phyloP scores from a whole-genome alignment of 768 basidiomycete species.

The Lactarius sp. region DNA sequence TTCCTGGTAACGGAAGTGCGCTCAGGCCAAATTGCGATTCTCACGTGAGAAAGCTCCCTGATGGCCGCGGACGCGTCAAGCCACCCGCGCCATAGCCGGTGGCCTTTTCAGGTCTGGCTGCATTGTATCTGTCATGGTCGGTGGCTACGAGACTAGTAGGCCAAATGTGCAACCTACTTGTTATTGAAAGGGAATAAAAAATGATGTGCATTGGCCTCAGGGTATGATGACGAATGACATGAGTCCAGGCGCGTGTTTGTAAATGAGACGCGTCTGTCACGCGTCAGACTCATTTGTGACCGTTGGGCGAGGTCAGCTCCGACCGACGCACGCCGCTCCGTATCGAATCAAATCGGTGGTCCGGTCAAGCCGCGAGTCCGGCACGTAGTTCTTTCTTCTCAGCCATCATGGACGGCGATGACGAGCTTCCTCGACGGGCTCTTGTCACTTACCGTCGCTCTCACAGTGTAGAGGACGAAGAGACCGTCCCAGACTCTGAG shows the following conservation, averaged over 20 bases:
- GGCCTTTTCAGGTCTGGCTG: slow-evolving; percentile 1
- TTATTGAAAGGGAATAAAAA: neutral
- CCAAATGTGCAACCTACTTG: neutral
- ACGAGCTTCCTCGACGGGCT: slow-evolving; percentile 35
- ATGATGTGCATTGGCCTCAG: neutral
- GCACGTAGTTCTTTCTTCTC: neutral
- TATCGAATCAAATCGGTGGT: slow-evolving; percentile 1
- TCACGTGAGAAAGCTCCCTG: slow-evolving; percentile 9
- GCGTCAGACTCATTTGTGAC: slow-evolving; percentile 22
- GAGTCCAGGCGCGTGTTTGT: neutral
- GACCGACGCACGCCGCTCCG: neutral
- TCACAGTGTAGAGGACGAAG: slow-evolving; percentile 15
- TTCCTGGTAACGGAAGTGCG: slow-evolving; percentile 17
- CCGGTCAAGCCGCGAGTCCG: slow-evolving; percentile 14
- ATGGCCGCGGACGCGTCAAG: slow-evolving; percentile 13
- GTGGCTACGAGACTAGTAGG: neutral
- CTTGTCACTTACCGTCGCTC: slow-evolving; percentile 18
- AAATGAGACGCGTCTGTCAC: slow-evolving; percentile 23
- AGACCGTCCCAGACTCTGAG: slow-evolving; percentile 25
- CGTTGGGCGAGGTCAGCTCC: slow-evolving; percentile 13
- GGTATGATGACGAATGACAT: no score
- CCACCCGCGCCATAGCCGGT: neutral
- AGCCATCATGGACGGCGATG: slow-evolving; percentile 21
- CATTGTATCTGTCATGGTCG: neutral
- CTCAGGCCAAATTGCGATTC: neutral